Conservation (phyloP, 345 rosid genomes). For the Salix brachista region DNA sequence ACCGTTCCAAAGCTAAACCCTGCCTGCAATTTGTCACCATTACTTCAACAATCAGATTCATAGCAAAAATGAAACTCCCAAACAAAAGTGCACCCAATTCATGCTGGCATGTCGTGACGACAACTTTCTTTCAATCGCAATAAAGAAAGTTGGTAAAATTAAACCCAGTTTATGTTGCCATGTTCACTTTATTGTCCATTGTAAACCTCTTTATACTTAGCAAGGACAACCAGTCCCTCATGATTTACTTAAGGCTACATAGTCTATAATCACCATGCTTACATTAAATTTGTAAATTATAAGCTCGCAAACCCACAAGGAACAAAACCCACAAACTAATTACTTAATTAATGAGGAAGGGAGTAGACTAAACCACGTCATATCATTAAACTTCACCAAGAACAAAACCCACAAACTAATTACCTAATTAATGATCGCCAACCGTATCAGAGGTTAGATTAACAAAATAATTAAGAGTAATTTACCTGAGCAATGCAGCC, state of each 20-base stretch:
- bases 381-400: no score
- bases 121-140: neutral
- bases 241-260: neutral
- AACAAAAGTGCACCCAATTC: neutral
- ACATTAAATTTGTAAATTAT: neutral
- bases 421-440: neutral
- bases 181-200: neutral
- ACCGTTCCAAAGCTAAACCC: conserved; percentile 70
- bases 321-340: neutral
- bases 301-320: neutral
- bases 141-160: neutral
- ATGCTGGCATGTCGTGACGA: neutral
- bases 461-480: neutral
- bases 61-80: neutral
- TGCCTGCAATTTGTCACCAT: conserved; percentile 50
- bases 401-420: neutral
- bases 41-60: neutral
- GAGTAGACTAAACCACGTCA: neutral
- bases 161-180: neutral
- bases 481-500: conserved; percentile 98
- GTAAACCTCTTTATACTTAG: neutral
- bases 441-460: neutral
- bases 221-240: neutral
- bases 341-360: neutral
- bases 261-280: neutral